A percentile compares a stretch with the other conserved stretches of the same genome.
Conservation (phyloP, 805 yeast genomes). For the Kluyveromyces siamensis region DNA sequence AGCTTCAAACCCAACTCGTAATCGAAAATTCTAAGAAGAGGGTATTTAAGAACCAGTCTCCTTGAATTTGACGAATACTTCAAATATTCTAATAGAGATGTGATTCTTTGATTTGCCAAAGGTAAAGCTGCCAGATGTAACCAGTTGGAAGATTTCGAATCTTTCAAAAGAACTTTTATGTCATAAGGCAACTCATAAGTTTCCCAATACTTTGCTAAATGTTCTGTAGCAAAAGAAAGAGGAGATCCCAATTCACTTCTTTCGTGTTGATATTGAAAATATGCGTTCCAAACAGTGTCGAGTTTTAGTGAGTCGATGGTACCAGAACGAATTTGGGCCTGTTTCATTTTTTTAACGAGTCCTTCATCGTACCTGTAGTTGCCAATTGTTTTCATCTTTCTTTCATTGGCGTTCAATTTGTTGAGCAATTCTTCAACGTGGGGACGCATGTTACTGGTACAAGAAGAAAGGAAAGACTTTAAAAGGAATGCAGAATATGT, state of each 20-base stretch:
- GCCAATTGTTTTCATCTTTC: conserved; percentile 12
- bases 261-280: neutral
- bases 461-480: conserved; percentile 7
- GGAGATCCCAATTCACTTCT: neutral
- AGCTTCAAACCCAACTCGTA: neutral
- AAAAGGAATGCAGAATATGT: conserved; percentile 16
- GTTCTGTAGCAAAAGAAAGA: neutral
- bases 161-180: neutral
- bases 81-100: neutral
- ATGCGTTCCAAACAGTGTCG: neutral
- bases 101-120: neutral
- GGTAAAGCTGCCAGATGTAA: neutral
- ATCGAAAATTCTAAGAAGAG: neutral
- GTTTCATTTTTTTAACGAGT: conserved; percentile 7
- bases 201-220: neutral
- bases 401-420: conserved; percentile 11
- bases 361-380: conserved; percentile 8
- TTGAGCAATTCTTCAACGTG: conserved; percentile 8
- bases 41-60: neutral
- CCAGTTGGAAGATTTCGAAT: neutral
- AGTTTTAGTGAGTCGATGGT: neutral
- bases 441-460: conserved; percentile 3
- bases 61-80: neutral
- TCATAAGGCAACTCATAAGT: neutral
- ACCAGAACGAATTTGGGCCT: conserved; percentile 4